phyloP scores from a whole-genome alignment of 768 basidiomycete species.

The Pisolithus microcarpus region DNA sequence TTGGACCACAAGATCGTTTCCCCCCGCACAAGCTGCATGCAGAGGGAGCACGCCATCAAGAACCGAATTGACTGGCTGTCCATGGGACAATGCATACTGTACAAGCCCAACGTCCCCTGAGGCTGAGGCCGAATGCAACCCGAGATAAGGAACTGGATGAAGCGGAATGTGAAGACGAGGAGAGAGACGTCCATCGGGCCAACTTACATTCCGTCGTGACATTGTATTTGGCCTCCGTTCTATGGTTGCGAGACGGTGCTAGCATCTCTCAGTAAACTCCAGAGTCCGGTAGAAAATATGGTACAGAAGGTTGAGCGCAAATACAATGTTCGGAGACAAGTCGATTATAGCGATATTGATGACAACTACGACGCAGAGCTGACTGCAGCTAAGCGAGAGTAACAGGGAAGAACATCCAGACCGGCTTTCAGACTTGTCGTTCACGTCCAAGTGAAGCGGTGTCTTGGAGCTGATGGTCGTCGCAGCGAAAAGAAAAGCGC shows the following conservation, averaged over 20 bases:
- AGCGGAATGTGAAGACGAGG: background rate
- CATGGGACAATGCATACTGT: conserved; percentile 86
- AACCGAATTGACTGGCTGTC: conserved; percentile 94
- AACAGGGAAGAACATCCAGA: background rate
- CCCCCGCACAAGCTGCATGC: conserved; percentile 90
- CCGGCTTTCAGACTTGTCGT: background rate
- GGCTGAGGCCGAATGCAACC: conserved; percentile 69
- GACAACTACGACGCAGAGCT: background rate
- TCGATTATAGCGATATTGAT: background rate
- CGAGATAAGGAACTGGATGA: conserved; percentile 63
- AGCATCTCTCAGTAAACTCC: conserved; percentile 22
- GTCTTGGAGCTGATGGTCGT: conserved; percentile 8
- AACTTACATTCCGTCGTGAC: conserved; percentile 46
- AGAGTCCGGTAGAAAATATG: background rate
- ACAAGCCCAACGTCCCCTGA: conserved; percentile 90
- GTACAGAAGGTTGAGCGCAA: background rate
- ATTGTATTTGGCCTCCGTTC: conserved; percentile 44
- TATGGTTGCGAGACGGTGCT: conserved; percentile 29
- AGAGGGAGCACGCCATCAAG: conserved; percentile 95
- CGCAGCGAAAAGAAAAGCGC: background rate
- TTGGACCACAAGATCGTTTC: conserved; percentile 80
- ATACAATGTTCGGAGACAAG: background rate
- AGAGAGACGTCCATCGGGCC: background rate
- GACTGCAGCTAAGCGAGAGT: conserved; percentile 1
- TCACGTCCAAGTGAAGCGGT: background rate